A percentile compares a stretch with the other conserved stretches of the same genome.
These are phyloP conservation scores for Elongisporangium prolatum DNA, from an alignment of 352 stramenopile genomes.

Conservation along the genomic window DNA sequence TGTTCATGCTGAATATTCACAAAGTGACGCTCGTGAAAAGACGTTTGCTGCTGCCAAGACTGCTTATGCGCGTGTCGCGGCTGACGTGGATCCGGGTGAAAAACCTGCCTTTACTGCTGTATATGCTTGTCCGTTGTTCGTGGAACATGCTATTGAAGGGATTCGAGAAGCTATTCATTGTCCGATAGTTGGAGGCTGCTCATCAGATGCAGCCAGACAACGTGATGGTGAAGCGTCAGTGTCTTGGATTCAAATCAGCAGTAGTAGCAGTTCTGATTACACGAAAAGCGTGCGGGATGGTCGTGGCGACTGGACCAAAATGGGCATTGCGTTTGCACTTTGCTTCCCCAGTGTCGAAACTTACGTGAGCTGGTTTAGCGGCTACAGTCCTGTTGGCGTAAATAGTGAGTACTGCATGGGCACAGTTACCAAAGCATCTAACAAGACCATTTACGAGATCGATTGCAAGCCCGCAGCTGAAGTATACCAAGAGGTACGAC, in stretches of 20 bases:
- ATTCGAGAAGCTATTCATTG: slow-evolving; percentile 77
- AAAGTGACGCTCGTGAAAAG: slow-evolving; percentile 76
- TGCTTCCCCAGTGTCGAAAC: slow-evolving; percentile 85
- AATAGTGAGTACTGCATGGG: slow-evolving; percentile 83
- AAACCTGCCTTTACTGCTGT: slow-evolving; percentile 75
- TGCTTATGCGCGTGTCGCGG: slow-evolving; percentile 43
- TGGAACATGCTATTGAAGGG: slow-evolving; percentile 78
- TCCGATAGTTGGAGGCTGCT: slow-evolving; percentile 81
- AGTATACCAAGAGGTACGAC: slow-evolving; percentile 71
- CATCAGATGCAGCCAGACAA: slow-evolving; percentile 70
- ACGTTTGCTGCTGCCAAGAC: slow-evolving; percentile 69
- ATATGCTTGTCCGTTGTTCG: slow-evolving; percentile 78
- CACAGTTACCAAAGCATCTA: slow-evolving; percentile 79
- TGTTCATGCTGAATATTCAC: slow-evolving; percentile 73
- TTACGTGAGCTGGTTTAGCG: slow-evolving; percentile 84
- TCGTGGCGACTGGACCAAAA: slow-evolving; percentile 74
- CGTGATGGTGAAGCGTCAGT: slow-evolving; percentile 59
- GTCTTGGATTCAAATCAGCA: slow-evolving; percentile 87
- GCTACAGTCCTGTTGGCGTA: slow-evolving; percentile 71
- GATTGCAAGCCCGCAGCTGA: slow-evolving; percentile 75
- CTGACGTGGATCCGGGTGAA: slow-evolving; percentile 55
- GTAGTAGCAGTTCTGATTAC: slow-evolving; percentile 74
- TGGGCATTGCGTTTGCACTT: slow-evolving; percentile 75
- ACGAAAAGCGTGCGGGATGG: slow-evolving; percentile 71
- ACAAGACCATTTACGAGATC: slow-evolving; percentile 86